Conservation (phyloP, 1,284 basidiomycete species). For the Microbotryum silenes-acaulis region DNA sequence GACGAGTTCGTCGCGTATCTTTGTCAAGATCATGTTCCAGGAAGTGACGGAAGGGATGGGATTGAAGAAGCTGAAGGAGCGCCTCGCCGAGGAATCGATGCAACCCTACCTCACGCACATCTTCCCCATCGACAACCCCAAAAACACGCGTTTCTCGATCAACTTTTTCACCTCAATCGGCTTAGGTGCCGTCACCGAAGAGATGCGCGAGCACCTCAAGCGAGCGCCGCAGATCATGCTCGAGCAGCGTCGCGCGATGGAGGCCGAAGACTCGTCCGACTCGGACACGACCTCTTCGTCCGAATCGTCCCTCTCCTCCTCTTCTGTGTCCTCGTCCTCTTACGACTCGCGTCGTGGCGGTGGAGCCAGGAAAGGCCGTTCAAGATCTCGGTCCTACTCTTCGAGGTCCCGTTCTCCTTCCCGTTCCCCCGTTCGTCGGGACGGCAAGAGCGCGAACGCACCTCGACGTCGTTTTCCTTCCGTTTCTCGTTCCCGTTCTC, state of each 20-base stretch:
- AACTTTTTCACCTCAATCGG: slow-evolving; percentile 80
- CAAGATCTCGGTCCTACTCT: slow-evolving; percentile 31
- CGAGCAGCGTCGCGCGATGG: slow-evolving; percentile 66
- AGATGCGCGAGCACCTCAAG: slow-evolving; percentile 92
- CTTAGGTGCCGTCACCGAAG: slow-evolving; percentile 81
- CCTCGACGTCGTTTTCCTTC: background rate
- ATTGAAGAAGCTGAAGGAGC: slow-evolving; percentile 66
- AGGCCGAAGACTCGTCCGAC: slow-evolving; percentile 54
- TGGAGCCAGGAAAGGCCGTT: background rate
- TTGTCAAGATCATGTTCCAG: slow-evolving; percentile 90
- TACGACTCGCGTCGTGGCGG: slow-evolving; percentile 11
- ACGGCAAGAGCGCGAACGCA: background rate
- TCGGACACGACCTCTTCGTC: slow-evolving; percentile 58
- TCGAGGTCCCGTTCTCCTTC: slow-evolving; percentile 21
- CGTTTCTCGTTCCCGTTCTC: slow-evolving; percentile 11
- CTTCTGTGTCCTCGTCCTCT: slow-evolving; percentile 43
- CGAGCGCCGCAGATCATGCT: slow-evolving; percentile 53
- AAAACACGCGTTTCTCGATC: slow-evolving; percentile 94
- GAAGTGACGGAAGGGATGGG: slow-evolving; percentile 94
- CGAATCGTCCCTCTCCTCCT: slow-evolving; percentile 45
- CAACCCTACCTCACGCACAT: slow-evolving; percentile 64
- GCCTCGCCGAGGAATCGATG: slow-evolving; percentile 62
- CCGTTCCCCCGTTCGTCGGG: slow-evolving; percentile 3
- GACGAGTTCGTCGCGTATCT: slow-evolving; percentile 91
- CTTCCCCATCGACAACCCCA: slow-evolving; percentile 94